Base-by-base conservation (phyloP, 345 rosid genomes). In the Citrus hindsii region DNA sequence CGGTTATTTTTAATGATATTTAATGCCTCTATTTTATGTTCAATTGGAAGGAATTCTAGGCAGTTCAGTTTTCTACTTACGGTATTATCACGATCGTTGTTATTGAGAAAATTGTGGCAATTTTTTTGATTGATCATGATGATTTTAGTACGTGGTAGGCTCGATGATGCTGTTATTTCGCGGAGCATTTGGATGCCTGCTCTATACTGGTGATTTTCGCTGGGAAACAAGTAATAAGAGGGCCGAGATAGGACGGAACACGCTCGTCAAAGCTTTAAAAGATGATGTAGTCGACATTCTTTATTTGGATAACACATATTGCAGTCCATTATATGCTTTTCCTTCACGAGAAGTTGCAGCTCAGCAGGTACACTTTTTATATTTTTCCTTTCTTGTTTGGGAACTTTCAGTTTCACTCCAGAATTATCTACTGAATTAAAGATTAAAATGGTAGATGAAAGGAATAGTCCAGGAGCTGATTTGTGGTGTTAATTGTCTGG, bases 121-220 rank as follows among this genome's bases (percentile, higher is more conserved):
- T 6, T 3, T 10, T 18, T 67, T 38, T 48, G 55, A 35, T 35
- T 38, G 53, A 69, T 40, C 30, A 12, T 38, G 40, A 35, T 21
- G 4, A 66, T 35, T 7, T 42, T 48, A 5, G 56, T 27, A 27
- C 0, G 32, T 46, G 73, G 60, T 60, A 92, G 96, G 98, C 68
- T 85, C 91, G 0, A 85, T 94, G 65, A 94, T 94, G 98, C 85
- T 89, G 78, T 79, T 94, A 79, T 92, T 92, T 84, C 93, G 91
- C 0, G 91, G 94, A 32, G 89, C 86, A 9, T 91, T 92, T 24
- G 98, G 96, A 35, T 89, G 91, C 83, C 51, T 85, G 83, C 89
- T 94, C 8, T 92, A 85, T 85, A 92, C 94, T 0, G 96, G 94
- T 6, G 93, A 91, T 80, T 92, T 92, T 77, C 89, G 92, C 0